These are phyloP conservation scores for Apium graveolens DNA, from an alignment of 129 eudicot genomes.

Conservation along the genomic window DNA sequence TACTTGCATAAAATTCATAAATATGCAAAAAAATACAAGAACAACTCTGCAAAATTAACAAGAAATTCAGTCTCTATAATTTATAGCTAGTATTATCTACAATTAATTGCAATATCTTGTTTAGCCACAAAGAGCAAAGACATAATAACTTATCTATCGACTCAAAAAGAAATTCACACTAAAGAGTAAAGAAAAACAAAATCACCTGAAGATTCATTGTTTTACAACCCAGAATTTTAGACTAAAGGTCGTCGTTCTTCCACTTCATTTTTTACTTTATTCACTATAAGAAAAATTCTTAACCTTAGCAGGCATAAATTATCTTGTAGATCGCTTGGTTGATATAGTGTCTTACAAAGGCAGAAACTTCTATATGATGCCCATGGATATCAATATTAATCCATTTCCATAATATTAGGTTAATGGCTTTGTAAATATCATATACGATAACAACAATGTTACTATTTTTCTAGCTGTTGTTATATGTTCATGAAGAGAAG, in stretches of 20 bases:
- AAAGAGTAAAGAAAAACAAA: not conserved
- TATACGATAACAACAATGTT: constrained; percentile 58
- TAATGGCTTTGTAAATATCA: constrained; percentile 74
- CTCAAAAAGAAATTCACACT: not conserved
- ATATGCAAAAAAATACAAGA: no score
- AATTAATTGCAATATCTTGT: no score
- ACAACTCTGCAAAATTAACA: no score
- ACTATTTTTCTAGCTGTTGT: constrained; percentile 88
- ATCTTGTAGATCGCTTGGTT: constrained; percentile 12
- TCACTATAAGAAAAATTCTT: constrained; percentile 16
- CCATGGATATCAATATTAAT: constrained; percentile 65
- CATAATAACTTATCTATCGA: not conserved
- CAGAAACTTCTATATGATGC: constrained; percentile 53
- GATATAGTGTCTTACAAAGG: constrained; percentile 35
- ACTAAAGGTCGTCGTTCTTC: constrained; percentile 48
- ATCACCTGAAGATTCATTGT: not conserved
- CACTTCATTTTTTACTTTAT: constrained; percentile 17
- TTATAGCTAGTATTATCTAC: no score
- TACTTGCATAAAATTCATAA: no score
- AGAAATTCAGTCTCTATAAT: no score
- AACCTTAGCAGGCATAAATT: constrained; percentile 9
- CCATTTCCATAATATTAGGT: constrained; percentile 68
- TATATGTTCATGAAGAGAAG: constrained; percentile 24
- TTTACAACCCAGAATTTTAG: constrained; percentile 1
- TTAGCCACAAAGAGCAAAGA: no score